These are phyloP conservation scores for Ogataea pini DNA, from an alignment of 805 yeast species.

Conservation along the genomic window DNA sequence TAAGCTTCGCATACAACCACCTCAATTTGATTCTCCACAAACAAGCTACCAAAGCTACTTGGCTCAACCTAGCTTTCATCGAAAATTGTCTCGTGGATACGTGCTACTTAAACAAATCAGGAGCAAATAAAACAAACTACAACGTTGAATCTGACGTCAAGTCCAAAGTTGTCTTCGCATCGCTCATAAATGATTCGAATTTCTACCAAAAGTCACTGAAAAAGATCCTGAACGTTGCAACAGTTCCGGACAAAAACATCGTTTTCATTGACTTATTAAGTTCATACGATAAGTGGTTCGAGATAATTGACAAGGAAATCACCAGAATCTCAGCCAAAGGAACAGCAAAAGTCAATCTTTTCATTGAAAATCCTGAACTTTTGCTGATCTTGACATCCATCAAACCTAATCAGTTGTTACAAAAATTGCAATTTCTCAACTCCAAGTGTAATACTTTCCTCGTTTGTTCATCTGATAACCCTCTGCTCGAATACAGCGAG, in stretches of 20 bases:
- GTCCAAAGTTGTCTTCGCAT: constrained; percentile 40
- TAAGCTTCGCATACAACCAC: constrained; percentile 23
- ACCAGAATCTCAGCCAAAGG: constrained; percentile 20
- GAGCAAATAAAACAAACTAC: background rate
- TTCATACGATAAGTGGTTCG: constrained; percentile 35
- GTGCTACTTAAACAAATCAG: constrained; percentile 37
- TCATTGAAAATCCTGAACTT: constrained; percentile 34
- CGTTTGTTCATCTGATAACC: constrained; percentile 22
- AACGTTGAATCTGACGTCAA: constrained; percentile 16
- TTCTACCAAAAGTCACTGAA: constrained; percentile 36
- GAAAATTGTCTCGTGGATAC: constrained; percentile 54
- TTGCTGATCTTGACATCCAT: constrained; percentile 22
- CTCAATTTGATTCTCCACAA: constrained; percentile 41
- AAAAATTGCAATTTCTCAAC: constrained; percentile 21
- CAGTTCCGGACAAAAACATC: constrained; percentile 34
- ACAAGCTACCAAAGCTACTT: constrained; percentile 60
- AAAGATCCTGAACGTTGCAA: constrained; percentile 37
- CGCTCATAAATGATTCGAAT: constrained; percentile 29
- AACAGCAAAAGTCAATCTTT: constrained; percentile 25
- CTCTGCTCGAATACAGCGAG: constrained; percentile 24
- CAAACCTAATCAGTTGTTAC: constrained; percentile 17
- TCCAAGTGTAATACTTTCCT: constrained; percentile 27
- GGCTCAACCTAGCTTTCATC: constrained; percentile 59
- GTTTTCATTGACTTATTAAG: constrained; percentile 43
- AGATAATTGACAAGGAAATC: constrained; percentile 10